Evolutionary conservation across 2,329 filamentous ascomycete species (phyloP).

Genomic region (Nigrospora oryzae): DNA sequence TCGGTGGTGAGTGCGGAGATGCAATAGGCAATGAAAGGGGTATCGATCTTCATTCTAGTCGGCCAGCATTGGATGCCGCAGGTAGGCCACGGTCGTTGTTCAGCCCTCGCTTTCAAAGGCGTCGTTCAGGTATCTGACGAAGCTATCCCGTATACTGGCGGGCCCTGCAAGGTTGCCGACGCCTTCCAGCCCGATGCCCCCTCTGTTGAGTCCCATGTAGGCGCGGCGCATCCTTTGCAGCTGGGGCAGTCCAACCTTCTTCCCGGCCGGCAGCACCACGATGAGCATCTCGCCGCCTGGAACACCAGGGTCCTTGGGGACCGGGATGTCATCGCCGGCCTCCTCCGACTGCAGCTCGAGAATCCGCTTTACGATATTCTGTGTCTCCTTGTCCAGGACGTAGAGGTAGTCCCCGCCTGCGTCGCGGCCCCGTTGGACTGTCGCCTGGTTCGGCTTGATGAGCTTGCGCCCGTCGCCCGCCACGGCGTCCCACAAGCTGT

Average conservation of each 20-base stretch:
- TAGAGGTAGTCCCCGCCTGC: conserved; percentile 69
- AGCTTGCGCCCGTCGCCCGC: conserved; percentile 54
- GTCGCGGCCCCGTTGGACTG: conserved; percentile 55
- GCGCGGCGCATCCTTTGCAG: conserved; percentile 70
- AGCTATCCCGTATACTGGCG: conserved; percentile 50
- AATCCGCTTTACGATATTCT: conserved; percentile 64
- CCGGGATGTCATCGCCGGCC: conserved; percentile 46
- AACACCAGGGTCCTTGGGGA: conserved; percentile 26
- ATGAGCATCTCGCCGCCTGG: conserved; percentile 37
- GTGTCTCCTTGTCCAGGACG: conserved; percentile 69
- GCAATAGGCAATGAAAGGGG: too few relatives aligned
- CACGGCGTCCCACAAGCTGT: conserved; percentile 67
- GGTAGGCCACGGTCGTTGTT: conserved; percentile 5
- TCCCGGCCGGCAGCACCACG: conserved; percentile 56
- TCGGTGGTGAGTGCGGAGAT: too few relatives aligned
- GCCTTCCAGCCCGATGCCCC: conserved; percentile 50
- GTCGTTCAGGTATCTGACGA: conserved; percentile 60
- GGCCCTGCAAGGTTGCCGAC: conserved; percentile 42
- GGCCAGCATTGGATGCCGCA: too few relatives aligned
- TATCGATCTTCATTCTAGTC: too few relatives aligned
- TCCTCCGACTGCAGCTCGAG: conserved; percentile 63
- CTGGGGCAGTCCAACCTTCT: conserved; percentile 62
- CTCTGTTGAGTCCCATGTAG: conserved; percentile 69
- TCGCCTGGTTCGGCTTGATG: conserved; percentile 68
- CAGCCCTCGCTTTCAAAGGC: conserved; percentile 50